Evolutionary conservation across 352 stramenopile genomes (phyloP).

Genomic region (Globisporangium camurandrum): DNA sequence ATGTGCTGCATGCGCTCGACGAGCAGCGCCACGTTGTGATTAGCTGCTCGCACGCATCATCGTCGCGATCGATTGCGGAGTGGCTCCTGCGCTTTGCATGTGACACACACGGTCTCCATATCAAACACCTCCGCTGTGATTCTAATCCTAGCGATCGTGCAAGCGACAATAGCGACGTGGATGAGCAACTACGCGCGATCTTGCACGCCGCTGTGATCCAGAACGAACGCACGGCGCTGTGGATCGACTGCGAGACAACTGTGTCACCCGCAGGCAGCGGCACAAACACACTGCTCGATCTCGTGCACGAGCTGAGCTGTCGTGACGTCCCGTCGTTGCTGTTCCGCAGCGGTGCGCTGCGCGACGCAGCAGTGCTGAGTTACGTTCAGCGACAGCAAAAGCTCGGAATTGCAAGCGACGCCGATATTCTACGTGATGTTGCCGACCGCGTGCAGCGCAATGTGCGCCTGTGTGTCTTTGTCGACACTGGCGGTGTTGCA

Average conservation of each 20-base stretch:
- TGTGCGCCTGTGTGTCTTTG: conserved; percentile 37
- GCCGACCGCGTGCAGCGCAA: conserved; percentile 24
- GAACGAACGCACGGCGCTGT: conserved; percentile 31
- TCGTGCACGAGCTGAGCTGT: conserved; percentile 28
- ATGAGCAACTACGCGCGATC: conserved; percentile 9
- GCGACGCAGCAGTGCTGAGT: conserved; percentile 21
- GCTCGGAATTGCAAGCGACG: conserved; percentile 27
- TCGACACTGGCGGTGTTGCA: background rate
- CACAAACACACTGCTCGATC: conserved; percentile 10
- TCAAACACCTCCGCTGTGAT: conserved; percentile 12
- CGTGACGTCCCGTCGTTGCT: conserved; percentile 27
- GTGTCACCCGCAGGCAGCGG: background rate
- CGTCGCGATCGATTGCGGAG: conserved; percentile 9
- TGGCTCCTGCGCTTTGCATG: conserved; percentile 29
- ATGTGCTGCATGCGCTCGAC: conserved; percentile 28
- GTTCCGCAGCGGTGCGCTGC: conserved; percentile 22
- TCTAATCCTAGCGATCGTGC: background rate
- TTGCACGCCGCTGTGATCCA: conserved; percentile 20
- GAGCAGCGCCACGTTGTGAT: conserved; percentile 22
- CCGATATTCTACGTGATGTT: conserved; percentile 23
- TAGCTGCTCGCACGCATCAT: conserved; percentile 7
- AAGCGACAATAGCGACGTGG: too few species aligned
- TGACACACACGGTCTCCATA: conserved; percentile 26
- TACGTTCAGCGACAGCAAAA: conserved; percentile 26
- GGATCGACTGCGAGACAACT: conserved; percentile 12